Base-by-base conservation (phyloP, 139 green algal genomes). In the Zygnema circumcarinatum region DNA sequence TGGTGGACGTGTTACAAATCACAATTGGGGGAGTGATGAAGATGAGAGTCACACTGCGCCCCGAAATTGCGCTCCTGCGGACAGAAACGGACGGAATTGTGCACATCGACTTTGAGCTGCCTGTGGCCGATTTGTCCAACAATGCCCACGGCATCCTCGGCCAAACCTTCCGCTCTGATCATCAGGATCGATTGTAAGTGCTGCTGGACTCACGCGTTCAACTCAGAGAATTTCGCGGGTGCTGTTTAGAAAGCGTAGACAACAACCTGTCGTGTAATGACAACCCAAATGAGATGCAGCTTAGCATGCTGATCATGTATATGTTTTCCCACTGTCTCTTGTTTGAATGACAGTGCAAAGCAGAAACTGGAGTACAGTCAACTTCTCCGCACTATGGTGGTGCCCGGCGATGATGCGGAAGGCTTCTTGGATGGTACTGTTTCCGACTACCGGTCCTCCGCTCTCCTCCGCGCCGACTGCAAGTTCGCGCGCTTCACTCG, bases 121-220 rank as follows among this genome's bases (percentile, higher is more conserved):
- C 56, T 33, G 33, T 21, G 32, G 41, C 42, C 2, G 52, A 80
- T 38, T 38, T 86, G 52, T 79, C 52, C 2, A 33, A 22, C 41
- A 79, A n/a, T 33, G 81, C 73, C 68, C 81, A 87, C 81, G 81
- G 81, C 62, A 69, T 87, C 68, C 81, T 87, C n/a, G 81, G 81
- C 62, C 81, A 87, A 69, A 87, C 67, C 1, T 87, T 54, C 62
- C 79, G 79, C 79, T 62, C 41, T 16, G 40, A 85, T 35, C 38
- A 68, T 62, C 11, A 21, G 33, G 76, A 52, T 52, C 16, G 76
- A 75, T 36, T 83, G 76, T 83, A 72, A 83, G 76, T 21, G 7
- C 69, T 21, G 33, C 2, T 81, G 1, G 21, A 67, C 74, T 74
- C 31, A 16, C 22, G 33, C 0, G 25, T 0, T 11, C 74, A 29